phyloP scores from a whole-genome alignment of 306 rosid species.

The Astragalus membranaceus region DNA sequence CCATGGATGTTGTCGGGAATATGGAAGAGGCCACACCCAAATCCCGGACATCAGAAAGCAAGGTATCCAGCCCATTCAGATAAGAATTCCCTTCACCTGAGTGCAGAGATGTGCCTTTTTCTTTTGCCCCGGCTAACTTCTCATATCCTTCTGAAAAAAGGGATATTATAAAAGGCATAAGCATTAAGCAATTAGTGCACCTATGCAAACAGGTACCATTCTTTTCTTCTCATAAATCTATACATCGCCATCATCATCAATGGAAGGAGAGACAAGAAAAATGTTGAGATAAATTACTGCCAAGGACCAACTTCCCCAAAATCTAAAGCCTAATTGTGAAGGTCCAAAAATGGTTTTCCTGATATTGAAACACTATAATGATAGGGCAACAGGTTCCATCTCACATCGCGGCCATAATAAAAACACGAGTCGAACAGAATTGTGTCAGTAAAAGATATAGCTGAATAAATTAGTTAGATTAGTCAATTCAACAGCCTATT shows the following conservation, averaged over 20 bases:
- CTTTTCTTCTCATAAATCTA: slow-evolving; percentile 10
- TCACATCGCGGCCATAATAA: not conserved
- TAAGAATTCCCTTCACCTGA: slow-evolving; percentile 34
- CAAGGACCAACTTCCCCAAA: not conserved
- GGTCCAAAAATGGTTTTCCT: not conserved
- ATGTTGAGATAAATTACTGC: not conserved
- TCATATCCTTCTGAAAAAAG: slow-evolving; percentile 80
- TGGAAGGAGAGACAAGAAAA: not conserved
- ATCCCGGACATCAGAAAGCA: slow-evolving; percentile 33
- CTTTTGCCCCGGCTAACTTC: slow-evolving; percentile 48
- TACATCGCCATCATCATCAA: not conserved
- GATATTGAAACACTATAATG: not conserved
- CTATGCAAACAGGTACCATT: not conserved
- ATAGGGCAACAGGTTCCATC: not conserved
- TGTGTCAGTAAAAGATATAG: not conserved
- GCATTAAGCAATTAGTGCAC: not conserved
- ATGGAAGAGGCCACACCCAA: slow-evolving; percentile 31
- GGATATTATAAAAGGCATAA: not conserved
- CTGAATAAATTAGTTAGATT: not conserved
- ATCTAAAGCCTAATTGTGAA: not conserved
- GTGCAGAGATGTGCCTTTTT: slow-evolving; percentile 38
- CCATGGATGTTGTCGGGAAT: slow-evolving; percentile 5
- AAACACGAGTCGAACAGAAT: slow-evolving; percentile 5
- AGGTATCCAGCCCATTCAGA: slow-evolving; percentile 25
- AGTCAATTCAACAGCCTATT: not conserved